Evolutionary conservation across 306 rosid genomes (phyloP), one percentile per base, ranked within the genome.

Genomic region (Rosa lucieae): DNA sequence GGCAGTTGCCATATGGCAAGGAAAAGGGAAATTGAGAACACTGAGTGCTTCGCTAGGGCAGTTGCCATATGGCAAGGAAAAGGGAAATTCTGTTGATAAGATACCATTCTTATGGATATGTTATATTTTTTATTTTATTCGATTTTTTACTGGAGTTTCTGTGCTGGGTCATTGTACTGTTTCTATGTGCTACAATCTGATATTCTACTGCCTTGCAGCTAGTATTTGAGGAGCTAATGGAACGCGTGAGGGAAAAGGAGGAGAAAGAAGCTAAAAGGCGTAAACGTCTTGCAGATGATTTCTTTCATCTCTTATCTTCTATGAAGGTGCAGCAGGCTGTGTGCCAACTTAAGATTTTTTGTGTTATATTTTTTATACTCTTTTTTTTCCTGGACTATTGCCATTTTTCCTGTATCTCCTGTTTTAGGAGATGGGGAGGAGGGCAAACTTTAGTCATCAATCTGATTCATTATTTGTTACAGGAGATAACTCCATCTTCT

Each of bases 251-350:
- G 84, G 97, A 94, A 88, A 94, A 88, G 85, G 97, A 94, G 84
- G 97, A 94, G 84, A 94, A 92, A 87, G 97, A 92, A 81, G 93
- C 93, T 67, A 94, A 91, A 88, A 92, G 87, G 82, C 97, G 88
- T 56, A 92, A 90, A 86, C 97, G 97, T 70, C 93, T 89, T 77
- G 83, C 82, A 17, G 97, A 92, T 84, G 97, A 89, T 68, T 94
- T 92, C 67, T 78, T 82, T 86, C 85, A 80, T 75, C 67, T 90
- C 55, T 81, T 94, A 68, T 87, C 86, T 87, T 89, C 94, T 55
- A 82, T 73, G 73, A 92, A 92, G 97, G 98, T 94, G 77, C 76
- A 40, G 81, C 84, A 69, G 76, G 53, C 75, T 77, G 59, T 52
- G 47, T 80, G 70, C 72, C 68, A 69, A 62, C 73, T 79, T 18